A percentile compares a stretch with the other conserved stretches of the same genome.
Evolutionary conservation across 2,329 filamentous ascomycete genomes (phyloP).

Genomic region (Verticillium longisporum): DNA sequence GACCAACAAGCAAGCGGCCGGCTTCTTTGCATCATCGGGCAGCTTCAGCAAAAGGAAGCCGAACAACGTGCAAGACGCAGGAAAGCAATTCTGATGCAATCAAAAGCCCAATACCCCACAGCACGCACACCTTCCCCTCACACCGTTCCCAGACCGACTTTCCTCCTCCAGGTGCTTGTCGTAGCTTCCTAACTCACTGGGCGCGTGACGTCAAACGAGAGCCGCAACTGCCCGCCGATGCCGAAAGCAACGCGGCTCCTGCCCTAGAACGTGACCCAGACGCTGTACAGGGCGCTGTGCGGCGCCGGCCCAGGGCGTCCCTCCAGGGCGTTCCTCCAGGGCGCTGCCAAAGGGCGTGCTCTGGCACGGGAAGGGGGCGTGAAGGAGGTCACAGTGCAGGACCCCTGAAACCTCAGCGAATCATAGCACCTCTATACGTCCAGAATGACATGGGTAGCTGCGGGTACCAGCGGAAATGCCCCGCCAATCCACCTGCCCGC

Average conservation of each 20-base stretch:
- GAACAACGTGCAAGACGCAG: neutral
- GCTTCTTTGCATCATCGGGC: too few species aligned
- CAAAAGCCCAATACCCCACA: neutral
- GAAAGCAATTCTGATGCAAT: neutral
- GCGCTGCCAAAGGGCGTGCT: neutral
- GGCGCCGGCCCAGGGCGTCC: neutral
- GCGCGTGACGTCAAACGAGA: neutral
- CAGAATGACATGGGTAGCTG: constrained; percentile 10
- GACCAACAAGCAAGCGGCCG: too few species aligned
- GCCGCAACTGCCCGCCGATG: neutral
- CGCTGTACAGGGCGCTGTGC: neutral
- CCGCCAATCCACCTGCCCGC: neutral
- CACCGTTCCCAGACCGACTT: neutral
- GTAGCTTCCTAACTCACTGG: neutral
- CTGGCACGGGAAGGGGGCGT: neutral
- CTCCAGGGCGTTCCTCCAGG: neutral
- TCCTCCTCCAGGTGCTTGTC: neutral
- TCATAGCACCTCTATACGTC: constrained; percentile 1
- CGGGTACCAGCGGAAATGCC: constrained; percentile 11
- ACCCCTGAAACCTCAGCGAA: constrained; percentile 5
- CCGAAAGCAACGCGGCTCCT: neutral
- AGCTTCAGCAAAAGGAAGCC: too few species aligned
- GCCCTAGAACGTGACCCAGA: neutral
- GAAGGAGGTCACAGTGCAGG: neutral
- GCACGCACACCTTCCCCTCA: neutral